These are phyloP conservation scores for Eragrostis curvula DNA, from an alignment of 176 grass and related monocot species.

Conservation along the genomic window DNA sequence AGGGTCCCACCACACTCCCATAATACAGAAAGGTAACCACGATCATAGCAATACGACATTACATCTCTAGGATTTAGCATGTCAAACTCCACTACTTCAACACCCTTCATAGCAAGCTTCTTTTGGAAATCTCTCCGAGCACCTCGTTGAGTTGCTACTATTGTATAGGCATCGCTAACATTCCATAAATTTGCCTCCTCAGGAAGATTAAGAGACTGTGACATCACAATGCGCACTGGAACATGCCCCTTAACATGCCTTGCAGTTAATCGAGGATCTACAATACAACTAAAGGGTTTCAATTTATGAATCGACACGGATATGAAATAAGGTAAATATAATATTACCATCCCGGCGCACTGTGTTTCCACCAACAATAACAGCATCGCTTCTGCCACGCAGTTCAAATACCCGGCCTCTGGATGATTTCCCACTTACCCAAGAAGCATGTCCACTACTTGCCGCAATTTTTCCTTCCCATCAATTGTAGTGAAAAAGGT, in stretches of 20 bases:
- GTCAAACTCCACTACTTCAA: slow-evolving; percentile 98
- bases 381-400: slow-evolving; percentile 94
- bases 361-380: slow-evolving; percentile 97
- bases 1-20: slow-evolving; percentile 96
- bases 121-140: slow-evolving; percentile 86
- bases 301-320: slow-evolving; percentile 28
- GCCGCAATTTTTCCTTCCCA: slow-evolving; percentile 94
- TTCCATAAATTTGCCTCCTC: slow-evolving; percentile 96
- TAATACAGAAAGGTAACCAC: slow-evolving; percentile 86
- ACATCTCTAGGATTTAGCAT: slow-evolving; percentile 92
- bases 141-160: slow-evolving; percentile 91
- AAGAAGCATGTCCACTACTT: slow-evolving; percentile 88
- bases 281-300: slow-evolving; percentile 49
- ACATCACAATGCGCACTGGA: slow-evolving; percentile 91
- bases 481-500: slow-evolving; percentile 18
- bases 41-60: slow-evolving; percentile 93
- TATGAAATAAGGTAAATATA: slow-evolving; percentile 20
- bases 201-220: slow-evolving; percentile 79
- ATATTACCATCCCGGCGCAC: slow-evolving; percentile 83
- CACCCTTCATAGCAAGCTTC: slow-evolving; percentile 86
- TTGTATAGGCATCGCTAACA: slow-evolving; percentile 84
- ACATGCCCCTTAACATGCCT: slow-evolving; percentile 86
- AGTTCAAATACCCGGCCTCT: slow-evolving; percentile 92
- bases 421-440: slow-evolving; percentile 93
- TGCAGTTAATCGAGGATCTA: slow-evolving; percentile 93